Base-by-base conservation (phyloP, 768 basidiomycete genomes). In the Lepiota brunneoincarnata region DNA sequence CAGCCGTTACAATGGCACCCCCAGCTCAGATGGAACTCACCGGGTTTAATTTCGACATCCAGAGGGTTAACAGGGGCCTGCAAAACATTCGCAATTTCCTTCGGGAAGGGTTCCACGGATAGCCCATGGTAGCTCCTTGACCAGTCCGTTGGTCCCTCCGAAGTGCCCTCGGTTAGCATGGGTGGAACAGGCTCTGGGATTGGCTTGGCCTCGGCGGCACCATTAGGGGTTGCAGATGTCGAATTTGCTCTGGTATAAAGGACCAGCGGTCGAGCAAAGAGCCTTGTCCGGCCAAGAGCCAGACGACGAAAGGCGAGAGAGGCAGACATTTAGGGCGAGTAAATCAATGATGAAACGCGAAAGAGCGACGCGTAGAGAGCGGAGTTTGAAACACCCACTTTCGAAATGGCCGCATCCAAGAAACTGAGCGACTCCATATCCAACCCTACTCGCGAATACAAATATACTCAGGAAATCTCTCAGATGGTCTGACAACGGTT, bases 41-140 rank as follows among this genome's bases (percentile, higher is more conserved):
- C 95, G 51, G 96, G 96, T 66, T 98, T 98, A 31, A 96, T 86
- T 71, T 98, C 95, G 34, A 98, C 79, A 68, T 98, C 93, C 50
- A 75, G 52, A 4, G 87, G 80, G 40, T 90, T 81, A 3, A 98
- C 60, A 12, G 92, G 87, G 5, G 87, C 81, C 62, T 91, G 74
- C 18, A 98, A 72, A 2, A 87, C 66, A 2, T 91, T 82, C 0
- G 88, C 78, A 56, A 82, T 75, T 48, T 95, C 91, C 62, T 79
- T 84, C 2, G 84, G 63, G 69, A 97, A 98, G 2, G 94, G 85
- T 64, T 85, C 74, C 0, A 77, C 69, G 3, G 89, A 89, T 24
- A 98, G 71, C 0, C 95, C 96, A 57, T 83, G 73, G 66, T 92
- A 98, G 63, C 86, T 89, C 64, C 80, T 87, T 1, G 91, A 90